Percentiles rank a stretch among this genome's conserved stretches.
phyloP scores from a whole-genome alignment of 2,329 filamentous ascomycete genomes.

The Pestalotiopsis sp. region DNA sequence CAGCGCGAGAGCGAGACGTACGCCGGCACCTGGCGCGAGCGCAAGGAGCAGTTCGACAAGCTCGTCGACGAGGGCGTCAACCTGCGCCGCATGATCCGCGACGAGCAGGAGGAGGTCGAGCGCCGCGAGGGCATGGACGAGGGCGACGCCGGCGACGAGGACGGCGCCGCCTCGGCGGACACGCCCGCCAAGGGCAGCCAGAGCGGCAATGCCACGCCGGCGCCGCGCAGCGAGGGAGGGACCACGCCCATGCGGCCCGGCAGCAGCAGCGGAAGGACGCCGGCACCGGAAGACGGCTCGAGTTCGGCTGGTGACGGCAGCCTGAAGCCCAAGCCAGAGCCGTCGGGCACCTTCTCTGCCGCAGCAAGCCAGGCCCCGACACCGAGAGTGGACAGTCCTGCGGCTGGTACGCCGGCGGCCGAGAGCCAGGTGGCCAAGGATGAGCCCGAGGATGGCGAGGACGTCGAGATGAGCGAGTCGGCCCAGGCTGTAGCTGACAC shows the following conservation, averaged over 20 bases:
- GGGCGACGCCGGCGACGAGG: constrained; percentile 46
- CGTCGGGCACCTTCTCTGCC: constrained; percentile 35
- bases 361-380: constrained; percentile 37
- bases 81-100: constrained; percentile 80
- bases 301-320: constrained; percentile 27
- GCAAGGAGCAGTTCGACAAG: constrained; percentile 80
- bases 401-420: constrained; percentile 17
- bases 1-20: constrained; percentile 83
- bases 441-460: constrained; percentile 35
- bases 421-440: constrained; percentile 23
- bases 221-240: constrained; percentile 28
- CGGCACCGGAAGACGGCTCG: constrained; percentile 32
- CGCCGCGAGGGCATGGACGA: constrained; percentile 79
- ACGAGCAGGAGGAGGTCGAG: constrained; percentile 95
- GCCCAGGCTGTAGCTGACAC: constrained; percentile 32
- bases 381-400: constrained; percentile 25
- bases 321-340: constrained; percentile 34
- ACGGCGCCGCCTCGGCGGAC: constrained; percentile 34
- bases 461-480: constrained; percentile 36
- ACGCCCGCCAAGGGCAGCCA: constrained; percentile 49
- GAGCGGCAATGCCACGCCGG: constrained; percentile 52
- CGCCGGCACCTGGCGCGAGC: constrained; percentile 78
- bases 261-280: constrained; percentile 33
- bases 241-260: constrained; percentile 41
- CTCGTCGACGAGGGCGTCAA: constrained; percentile 92